phyloP scores from a whole-genome alignment of 2,329 filamentous ascomycete genomes.

The Neofusicoccum laricinum region DNA sequence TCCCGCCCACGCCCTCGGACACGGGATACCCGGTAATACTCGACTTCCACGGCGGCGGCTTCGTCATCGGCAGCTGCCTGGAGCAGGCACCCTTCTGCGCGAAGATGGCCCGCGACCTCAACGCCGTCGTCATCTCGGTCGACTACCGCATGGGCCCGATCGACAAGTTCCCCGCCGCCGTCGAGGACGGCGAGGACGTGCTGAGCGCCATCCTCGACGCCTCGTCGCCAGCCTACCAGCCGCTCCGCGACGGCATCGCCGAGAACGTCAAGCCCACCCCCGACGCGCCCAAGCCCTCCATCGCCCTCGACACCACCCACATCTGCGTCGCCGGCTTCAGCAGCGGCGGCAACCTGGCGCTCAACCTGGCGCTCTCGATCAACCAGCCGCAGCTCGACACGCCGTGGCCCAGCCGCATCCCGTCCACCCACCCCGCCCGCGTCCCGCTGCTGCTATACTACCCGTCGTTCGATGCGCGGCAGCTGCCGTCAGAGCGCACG shows the following conservation, averaged over 20 bases:
- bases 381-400: conserved; percentile 30
- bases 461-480: conserved; percentile 40
- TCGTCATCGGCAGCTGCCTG: conserved; percentile 42
- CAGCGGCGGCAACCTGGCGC: conserved; percentile 47
- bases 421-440: conserved; percentile 31
- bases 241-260: background rate
- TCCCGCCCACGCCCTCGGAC: conserved; percentile 32
- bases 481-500: conserved; percentile 40
- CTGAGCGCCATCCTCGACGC: conserved; percentile 42
- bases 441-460: conserved; percentile 44
- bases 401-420: conserved; percentile 38
- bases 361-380: conserved; percentile 41
- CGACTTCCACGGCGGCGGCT: conserved; percentile 45
- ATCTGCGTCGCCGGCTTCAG: conserved; percentile 46
- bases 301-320: conserved; percentile 38
- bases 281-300: conserved; percentile 19
- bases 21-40: conserved; percentile 37
- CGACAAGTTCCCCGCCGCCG: conserved; percentile 46
- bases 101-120: conserved; percentile 43
- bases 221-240: conserved; percentile 11
- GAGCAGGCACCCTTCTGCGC: conserved; percentile 48
- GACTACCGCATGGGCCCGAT: conserved; percentile 50
- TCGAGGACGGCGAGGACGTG: conserved; percentile 48
- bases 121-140: conserved; percentile 44
- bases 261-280: conserved; percentile 20